These are phyloP conservation scores for Dactylellina leptospora DNA, from an alignment of 2,329 filamentous ascomycete genomes.

Conservation along the genomic window DNA sequence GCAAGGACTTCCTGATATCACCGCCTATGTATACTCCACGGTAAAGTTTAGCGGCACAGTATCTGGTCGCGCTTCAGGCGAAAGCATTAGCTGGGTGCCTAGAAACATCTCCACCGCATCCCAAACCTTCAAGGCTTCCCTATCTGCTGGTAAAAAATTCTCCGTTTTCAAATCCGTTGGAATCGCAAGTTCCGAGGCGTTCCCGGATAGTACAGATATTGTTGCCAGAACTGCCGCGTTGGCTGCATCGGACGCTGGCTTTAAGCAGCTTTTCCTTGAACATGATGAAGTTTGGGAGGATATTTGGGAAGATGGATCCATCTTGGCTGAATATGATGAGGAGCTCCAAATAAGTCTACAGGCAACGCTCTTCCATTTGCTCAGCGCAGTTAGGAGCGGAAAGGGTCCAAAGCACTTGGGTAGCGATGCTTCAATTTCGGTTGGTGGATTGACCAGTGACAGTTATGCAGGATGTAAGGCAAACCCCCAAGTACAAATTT, in stretches of 20 bases:
- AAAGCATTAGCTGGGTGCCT: conserved; percentile 61
- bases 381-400: conserved; percentile 65
- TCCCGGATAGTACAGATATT: conserved; percentile 61
- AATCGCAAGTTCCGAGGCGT: conserved; percentile 74
- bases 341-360: conserved; percentile 66
- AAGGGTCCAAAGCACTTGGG: conserved; percentile 67
- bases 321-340: conserved; percentile 63
- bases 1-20: conserved; percentile 69
- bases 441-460: conserved; percentile 74
- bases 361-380: conserved; percentile 67
- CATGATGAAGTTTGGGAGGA: conserved; percentile 71
- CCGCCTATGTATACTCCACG: conserved; percentile 69
- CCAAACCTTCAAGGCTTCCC: conserved; percentile 67
- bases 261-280: conserved; percentile 65
- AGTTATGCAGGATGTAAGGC: conserved; percentile 68
- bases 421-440: conserved; percentile 69
- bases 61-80: conserved; percentile 55
- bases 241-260: conserved; percentile 66
- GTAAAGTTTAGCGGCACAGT: conserved; percentile 60
- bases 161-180: conserved; percentile 74
- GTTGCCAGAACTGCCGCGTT: conserved; percentile 68
- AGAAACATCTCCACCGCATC: conserved; percentile 72
- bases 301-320: conserved; percentile 69
- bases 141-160: conserved; percentile 66
- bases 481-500: background rate